Evolutionary conservation across 2,329 filamentous ascomycete species (phyloP), one percentile per base, ranked within the genome.

Genomic region (Fusarium tanahbumbuense): DNA sequence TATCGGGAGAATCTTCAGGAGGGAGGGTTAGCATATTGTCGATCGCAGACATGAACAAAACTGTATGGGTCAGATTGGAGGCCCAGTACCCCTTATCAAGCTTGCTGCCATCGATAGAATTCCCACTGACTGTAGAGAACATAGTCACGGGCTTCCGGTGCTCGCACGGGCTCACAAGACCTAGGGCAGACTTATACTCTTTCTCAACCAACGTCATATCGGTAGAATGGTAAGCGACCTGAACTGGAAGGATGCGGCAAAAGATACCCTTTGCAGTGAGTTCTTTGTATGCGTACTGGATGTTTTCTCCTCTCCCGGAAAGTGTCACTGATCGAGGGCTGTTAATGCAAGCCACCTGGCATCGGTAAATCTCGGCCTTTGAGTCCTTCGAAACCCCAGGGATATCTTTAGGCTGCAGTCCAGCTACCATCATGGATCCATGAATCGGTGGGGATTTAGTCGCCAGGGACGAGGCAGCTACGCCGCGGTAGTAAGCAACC

Each of bases 261-360:
- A 81, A 81, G 8, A 84, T 64, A 0, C 64, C 74, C 37, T 72
- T 77, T 0, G 60, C 57, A 15, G 71, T 65, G 20, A 84, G 69
- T 12, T 82, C 76, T 6, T 73, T 66, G 6, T 75, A 72, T 47
- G 83, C 75, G 8, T 59, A 50, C 1, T 76, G 52, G 22, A 84
- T 76, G 18, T 76, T 75, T 3, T 75, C 70, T 1, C 64, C 62
- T 27, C 78, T 76, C 1, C 84, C 83, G 4, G 84, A 85, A 6
- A 86, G 68, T 0, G 84, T 86, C 22, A 81, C 76, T 13, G 81
- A 84, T 1, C 70, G 74, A 8, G 81, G 81, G 54, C 82, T 83
- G 71, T 85, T 85, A 68, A 83, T 72, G 60, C 83, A 84, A 15
- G 83, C 83, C 27, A 85, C 68, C 28, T 80, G 76, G 1, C 79